These are phyloP conservation scores for Apiospora phragmitis DNA, from an alignment of 2,329 filamentous ascomycete genomes.

Conservation along the genomic window DNA sequence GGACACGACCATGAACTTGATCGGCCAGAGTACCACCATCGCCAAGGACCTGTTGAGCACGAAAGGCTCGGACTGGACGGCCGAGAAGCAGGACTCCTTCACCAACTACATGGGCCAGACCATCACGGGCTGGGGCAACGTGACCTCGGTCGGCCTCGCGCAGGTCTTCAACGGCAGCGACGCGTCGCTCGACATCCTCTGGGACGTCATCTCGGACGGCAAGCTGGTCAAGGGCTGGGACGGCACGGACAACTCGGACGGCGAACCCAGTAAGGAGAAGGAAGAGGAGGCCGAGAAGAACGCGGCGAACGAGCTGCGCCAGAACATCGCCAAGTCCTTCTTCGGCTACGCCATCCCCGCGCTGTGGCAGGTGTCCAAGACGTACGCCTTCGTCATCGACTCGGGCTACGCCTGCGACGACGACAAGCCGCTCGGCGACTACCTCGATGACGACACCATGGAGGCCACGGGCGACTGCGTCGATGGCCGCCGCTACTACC, in stretches of 20 bases:
- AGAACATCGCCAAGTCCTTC: constrained; percentile 25
- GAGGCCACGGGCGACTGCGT: constrained; percentile 28
- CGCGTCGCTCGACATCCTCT: constrained; percentile 24
- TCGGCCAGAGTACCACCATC: constrained; percentile 26
- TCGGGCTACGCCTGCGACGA: constrained; percentile 28
- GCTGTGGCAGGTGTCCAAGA: constrained; percentile 29
- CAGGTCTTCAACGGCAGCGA: constrained; percentile 27
- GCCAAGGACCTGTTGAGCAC: constrained; percentile 26
- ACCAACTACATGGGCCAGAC: constrained; percentile 28
- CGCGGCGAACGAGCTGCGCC: constrained; percentile 8
- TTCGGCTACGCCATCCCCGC: constrained; percentile 33
- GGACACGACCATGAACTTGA: constrained; percentile 27
- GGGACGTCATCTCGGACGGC: constrained; percentile 28
- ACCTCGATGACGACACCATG: constrained; percentile 23
- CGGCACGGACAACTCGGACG: neutral
- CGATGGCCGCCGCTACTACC: constrained; percentile 31
- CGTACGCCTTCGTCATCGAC: constrained; percentile 34
- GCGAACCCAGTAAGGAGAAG: neutral
- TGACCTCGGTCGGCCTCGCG: constrained; percentile 15
- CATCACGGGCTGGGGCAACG: constrained; percentile 28
- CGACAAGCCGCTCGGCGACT: constrained; percentile 22
- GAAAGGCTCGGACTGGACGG: constrained; percentile 25
- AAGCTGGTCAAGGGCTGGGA: constrained; percentile 26
- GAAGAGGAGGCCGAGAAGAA: neutral
- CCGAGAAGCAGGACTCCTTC: constrained; percentile 26